A percentile compares a stretch with the other conserved stretches of the same genome.
These are phyloP conservation scores for Boletus sensibilis DNA, from an alignment of 768 basidiomycete species.

Conservation along the genomic window DNA sequence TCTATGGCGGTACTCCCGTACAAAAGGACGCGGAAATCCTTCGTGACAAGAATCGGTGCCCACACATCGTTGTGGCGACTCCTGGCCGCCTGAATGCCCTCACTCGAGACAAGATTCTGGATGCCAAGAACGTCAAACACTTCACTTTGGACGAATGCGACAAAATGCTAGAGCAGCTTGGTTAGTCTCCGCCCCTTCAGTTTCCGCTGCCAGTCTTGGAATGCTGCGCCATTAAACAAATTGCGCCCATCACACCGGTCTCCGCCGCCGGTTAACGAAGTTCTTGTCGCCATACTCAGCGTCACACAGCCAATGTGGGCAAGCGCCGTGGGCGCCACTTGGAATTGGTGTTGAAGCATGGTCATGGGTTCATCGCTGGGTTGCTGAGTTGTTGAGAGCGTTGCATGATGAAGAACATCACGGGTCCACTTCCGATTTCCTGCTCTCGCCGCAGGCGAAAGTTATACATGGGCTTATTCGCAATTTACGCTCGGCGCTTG, in stretches of 20 bases:
- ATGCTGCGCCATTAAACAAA: conserved; percentile 46
- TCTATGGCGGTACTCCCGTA: conserved; percentile 96
- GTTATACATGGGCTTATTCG: conserved; percentile 16
- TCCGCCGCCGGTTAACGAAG: conserved; percentile 30
- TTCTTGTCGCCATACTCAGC: conserved; percentile 40
- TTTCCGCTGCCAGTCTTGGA: conserved; percentile 56
- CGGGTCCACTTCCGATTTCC: conserved; percentile 34
- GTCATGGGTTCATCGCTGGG: conserved; percentile 36
- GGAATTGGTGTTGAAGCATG: conserved; percentile 39
- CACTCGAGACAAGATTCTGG: conserved; percentile 90
- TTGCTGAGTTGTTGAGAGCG: conserved; percentile 39
- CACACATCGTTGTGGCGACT: conserved; percentile 98
- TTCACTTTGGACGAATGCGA: conserved; percentile 99
- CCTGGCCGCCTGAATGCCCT: conserved; percentile 97
- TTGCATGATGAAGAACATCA: conserved; percentile 37
- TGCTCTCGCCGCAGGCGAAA: conserved; percentile 31
- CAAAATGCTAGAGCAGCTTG: conserved; percentile 99
- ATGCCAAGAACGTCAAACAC: conserved; percentile 96
- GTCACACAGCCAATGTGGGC: conserved; percentile 41
- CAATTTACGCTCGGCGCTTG: conserved; percentile 15
- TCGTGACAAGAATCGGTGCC: conserved; percentile 95
- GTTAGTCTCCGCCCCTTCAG: conserved; percentile 83
- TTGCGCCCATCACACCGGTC: conserved; percentile 43
- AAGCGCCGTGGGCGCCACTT: conserved; percentile 39
- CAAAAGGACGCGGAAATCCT: conserved; percentile 91